These are phyloP conservation scores for Drechslera avenae DNA, from an alignment of 2,329 filamentous ascomycete species.

Conservation along the genomic window DNA sequence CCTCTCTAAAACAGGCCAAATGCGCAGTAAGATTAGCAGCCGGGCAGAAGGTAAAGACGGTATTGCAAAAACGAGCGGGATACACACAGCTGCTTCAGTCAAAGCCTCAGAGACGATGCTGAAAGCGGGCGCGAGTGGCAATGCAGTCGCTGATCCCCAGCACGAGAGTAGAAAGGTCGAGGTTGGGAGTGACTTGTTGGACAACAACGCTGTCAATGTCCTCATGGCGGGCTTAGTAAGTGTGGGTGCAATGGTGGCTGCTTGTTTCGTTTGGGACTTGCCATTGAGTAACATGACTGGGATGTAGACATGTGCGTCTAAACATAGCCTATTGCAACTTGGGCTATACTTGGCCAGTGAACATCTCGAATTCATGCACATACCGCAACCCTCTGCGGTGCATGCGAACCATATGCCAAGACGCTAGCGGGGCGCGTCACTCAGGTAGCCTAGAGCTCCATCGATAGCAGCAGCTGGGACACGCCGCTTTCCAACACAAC, in stretches of 20 bases:
- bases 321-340: neutral
- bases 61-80: slow-evolving; percentile 42
- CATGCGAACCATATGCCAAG: slow-evolving; percentile 28
- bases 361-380: no score
- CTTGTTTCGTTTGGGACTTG: slow-evolving; percentile 40
- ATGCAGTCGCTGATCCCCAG: slow-evolving; percentile 40
- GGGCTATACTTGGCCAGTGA: no score
- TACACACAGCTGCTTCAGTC: slow-evolving; percentile 21
- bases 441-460: slow-evolving; percentile 22
- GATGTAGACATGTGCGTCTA: slow-evolving; percentile 6
- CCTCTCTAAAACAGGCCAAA: slow-evolving; percentile 36
- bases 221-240: slow-evolving; percentile 87
- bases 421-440: slow-evolving; percentile 42
- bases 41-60: slow-evolving; percentile 47
- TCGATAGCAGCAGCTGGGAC: slow-evolving; percentile 14
- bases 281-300: slow-evolving; percentile 34
- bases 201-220: slow-evolving; percentile 96
- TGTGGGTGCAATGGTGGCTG: slow-evolving; percentile 70
- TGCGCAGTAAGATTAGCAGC: slow-evolving; percentile 50
- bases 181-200: slow-evolving; percentile 73
- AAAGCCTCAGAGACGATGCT: slow-evolving; percentile 42
- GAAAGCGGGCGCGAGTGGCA: slow-evolving; percentile 34
- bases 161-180: slow-evolving; percentile 61
- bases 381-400: neutral
- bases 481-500: slow-evolving; percentile 8